Base-by-base conservation (phyloP, 2,329 filamentous ascomycete species). In the Rhinocladiella mackenziei region DNA sequence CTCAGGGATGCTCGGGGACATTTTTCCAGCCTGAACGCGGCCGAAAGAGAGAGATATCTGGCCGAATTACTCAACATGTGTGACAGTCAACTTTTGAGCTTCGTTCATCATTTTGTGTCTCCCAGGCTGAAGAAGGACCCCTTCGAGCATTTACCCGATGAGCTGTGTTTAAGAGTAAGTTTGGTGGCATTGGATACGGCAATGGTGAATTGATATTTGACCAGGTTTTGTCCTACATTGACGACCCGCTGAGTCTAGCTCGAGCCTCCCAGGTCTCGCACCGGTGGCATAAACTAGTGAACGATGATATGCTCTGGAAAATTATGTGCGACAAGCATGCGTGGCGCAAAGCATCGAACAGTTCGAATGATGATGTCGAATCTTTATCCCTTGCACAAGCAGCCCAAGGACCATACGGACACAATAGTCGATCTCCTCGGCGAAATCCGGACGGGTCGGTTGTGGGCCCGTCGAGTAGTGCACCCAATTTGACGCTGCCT, bases 261-360 rank as follows among this genome's bases (percentile, higher is more conserved):
- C 79, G 92, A 62, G 86, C 92, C 39, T 95, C 91, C 4, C 91
- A 97, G 64, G 92, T 98, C n/a, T 98, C 92, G 41, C 82, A 82
- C 54, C 79, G 89, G 63, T 98, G 92, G 92, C 80, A 87, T 52
- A 89, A 96, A 65, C 75, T 98, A 5, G 75, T 98, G 37, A 91
- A 85, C 61, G 92, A 98, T 64, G 92, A 98, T 65, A 89, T 96
- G 68, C 94, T 92, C 1, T 98, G 92, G 92, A 96, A 95, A 71
- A 88, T 92, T 50, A 76, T 98, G 14, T 97, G 91, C 63, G 88
- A 94, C 54, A 96, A 95, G 67, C 91, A 95, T 64, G 89, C 92
- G 50, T 98, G 95, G 65, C 80, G 77, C 36, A 66, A 73, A 39
- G 62, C 76, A 38, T 74, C 75, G 66, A 65, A 74, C 34, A 69